phyloP scores from a whole-genome alignment of 768 basidiomycete species.

The Dacryopinax primogenitus region DNA sequence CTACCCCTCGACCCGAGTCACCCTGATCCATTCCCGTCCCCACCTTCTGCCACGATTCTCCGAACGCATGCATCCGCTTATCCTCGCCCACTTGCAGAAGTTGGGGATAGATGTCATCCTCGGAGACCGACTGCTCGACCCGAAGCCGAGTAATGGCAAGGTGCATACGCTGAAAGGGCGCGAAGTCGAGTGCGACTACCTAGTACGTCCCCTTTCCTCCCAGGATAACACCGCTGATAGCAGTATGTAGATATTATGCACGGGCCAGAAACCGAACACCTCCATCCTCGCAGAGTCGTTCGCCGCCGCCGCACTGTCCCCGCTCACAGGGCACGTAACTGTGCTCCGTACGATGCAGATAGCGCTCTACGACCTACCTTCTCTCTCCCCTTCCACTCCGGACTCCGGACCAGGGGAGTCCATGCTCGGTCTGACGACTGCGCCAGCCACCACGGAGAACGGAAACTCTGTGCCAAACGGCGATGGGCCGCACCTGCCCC shows the following conservation, averaged over 20 bases:
- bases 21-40: slow-evolving; percentile 46
- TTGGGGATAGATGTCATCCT: slow-evolving; percentile 39
- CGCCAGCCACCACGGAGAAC: not conserved
- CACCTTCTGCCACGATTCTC: slow-evolving; percentile 46
- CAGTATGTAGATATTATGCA: slow-evolving; percentile 37
- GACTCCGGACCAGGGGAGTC: not conserved
- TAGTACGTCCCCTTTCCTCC: not conserved
- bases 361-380: not conserved
- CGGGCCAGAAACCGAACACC: slow-evolving; percentile 49
- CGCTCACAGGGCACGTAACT: slow-evolving; percentile 30
- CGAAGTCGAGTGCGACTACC: slow-evolving; percentile 1
- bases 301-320: slow-evolving; percentile 17
- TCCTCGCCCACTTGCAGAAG: slow-evolving; percentile 31
- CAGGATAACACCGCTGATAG: not conserved
- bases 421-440: not conserved
- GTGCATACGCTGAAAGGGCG: slow-evolving; percentile 1
- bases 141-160: not conserved
- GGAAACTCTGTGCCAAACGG: not conserved
- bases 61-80: slow-evolving; percentile 37
- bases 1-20: slow-evolving; percentile 41
- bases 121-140: slow-evolving; percentile 28
- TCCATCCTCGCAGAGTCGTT: slow-evolving; percentile 31
- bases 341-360: slow-evolving; percentile 46
- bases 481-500: not conserved
- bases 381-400: not conserved